Conservation (phyloP, 164 flowering plant genomes). For the Magnolia officinalis region DNA sequence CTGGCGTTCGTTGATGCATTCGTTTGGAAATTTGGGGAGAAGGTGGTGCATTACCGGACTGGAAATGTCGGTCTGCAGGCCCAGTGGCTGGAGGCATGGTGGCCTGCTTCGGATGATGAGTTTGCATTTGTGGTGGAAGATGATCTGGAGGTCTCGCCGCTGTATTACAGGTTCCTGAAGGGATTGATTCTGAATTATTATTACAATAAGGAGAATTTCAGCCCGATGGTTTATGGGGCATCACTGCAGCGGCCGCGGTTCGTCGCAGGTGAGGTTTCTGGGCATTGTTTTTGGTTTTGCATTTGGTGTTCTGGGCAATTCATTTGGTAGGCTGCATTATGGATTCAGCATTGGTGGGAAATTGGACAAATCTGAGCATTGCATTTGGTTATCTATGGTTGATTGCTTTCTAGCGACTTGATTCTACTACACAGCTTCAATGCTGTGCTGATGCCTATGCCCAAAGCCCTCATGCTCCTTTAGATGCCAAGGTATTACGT, state of each 20-base stretch:
- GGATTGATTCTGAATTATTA: slow-evolving; percentile 59
- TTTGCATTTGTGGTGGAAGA: slow-evolving; percentile 94
- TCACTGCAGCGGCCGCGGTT: slow-evolving; percentile 91
- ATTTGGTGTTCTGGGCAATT: not conserved
- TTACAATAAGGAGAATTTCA: slow-evolving; percentile 64
- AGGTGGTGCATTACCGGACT: slow-evolving; percentile 83
- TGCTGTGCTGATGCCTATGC: not conserved
- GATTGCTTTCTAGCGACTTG: not conserved
- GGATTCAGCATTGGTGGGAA: no score
- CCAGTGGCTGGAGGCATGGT: slow-evolving; percentile 99
- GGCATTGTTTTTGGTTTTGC: not conserved
- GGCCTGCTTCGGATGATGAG: slow-evolving; percentile 82
- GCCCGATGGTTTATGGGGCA: slow-evolving; percentile 72
- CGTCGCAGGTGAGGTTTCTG: slow-evolving; percentile 68
- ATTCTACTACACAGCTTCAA: not conserved
- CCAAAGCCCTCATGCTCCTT: not conserved
- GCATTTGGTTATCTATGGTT: not conserved
- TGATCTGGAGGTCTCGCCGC: slow-evolving; percentile 84
- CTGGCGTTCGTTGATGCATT: slow-evolving; percentile 74
- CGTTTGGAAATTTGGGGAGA: slow-evolving; percentile 63
- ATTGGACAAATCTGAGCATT: no score
- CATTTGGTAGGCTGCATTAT: no score
- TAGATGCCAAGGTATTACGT: no score
- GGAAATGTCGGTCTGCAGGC: slow-evolving; percentile 86
- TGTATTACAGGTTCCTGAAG: slow-evolving; percentile 67